phyloP scores from a whole-genome alignment of 2,329 filamentous ascomycete species.

The Periconia macrospinosa region DNA sequence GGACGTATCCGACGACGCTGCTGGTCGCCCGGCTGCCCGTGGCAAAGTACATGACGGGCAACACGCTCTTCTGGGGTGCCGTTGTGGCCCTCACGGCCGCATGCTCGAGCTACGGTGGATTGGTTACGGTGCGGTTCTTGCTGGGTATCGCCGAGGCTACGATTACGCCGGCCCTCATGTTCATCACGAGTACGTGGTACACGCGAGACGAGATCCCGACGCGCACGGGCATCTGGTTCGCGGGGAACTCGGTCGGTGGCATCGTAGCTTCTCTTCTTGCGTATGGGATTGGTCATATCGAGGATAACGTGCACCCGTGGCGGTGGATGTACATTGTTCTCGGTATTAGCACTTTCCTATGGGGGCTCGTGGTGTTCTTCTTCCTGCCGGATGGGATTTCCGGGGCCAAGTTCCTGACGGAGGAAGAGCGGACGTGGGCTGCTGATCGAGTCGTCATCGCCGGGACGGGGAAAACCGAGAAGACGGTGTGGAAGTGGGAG shows the following conservation, averaged over 20 bases:
- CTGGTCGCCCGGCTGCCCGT: conserved; percentile 24
- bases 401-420: conserved; percentile 29
- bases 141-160: conserved; percentile 21
- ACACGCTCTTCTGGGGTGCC: conserved; percentile 23
- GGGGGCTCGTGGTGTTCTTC: conserved; percentile 21
- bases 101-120: conserved; percentile 15
- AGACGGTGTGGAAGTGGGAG: conserved; percentile 16
- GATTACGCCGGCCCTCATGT: conserved; percentile 24
- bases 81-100: conserved; percentile 43
- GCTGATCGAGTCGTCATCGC: conserved; percentile 26
- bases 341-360: conserved; percentile 26
- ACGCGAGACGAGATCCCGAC: conserved; percentile 37
- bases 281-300: conserved; percentile 17
- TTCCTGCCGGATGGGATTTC: conserved; percentile 50
- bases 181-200: conserved; percentile 34
- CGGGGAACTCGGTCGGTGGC: conserved; percentile 45
- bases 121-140: conserved; percentile 17
- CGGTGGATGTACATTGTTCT: conserved; percentile 32
- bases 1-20: conserved; percentile 21
- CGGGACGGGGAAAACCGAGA: conserved; percentile 21
- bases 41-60: conserved; percentile 21
- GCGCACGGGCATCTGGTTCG: conserved; percentile 33
- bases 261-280: conserved; percentile 17
- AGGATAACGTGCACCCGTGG: conserved; percentile 14
- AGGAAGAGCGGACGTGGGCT: conserved; percentile 24